Evolutionary conservation across 139 green algal genomes (phyloP), one percentile per base, ranked within the genome.

Genomic region (Nannochloris sp.): DNA sequence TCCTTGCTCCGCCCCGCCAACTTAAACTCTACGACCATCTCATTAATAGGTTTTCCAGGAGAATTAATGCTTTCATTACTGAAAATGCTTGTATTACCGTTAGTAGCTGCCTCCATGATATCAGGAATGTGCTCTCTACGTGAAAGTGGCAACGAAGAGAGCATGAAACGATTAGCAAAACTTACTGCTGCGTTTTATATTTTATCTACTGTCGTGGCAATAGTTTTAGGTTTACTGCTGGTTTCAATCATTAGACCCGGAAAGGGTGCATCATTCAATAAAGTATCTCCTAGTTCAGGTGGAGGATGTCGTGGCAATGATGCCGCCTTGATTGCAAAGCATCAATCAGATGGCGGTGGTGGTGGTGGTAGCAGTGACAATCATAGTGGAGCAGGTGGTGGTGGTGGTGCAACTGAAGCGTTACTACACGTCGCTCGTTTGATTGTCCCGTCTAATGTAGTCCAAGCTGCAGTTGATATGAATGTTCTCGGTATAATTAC

Each of bases 401-500:
- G 12, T 12, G 12, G 37, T 12, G 37, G 12, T 45, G 59, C 76
- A 13, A 35, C 74, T 4, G 45, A 78, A 0, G 65, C 72, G 3
- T 64, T 85, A 30, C 57, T 85, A 25, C 44, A 60, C 25, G 70
- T 83, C 15, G 55, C 46, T 1, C 60, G 64, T 23, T 55, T 64
- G 46, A 61, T 76, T 34, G 61, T 83, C 3, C 70, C 76, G 2
- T 62, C 77, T 61, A 83, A 85, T 47, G 32, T 85, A 14, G 76
- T 58, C 2, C 37, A 4, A 4, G 75, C 78, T 4, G 76, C 76
- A 3, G 76, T 81, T 3, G 23, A 79, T 58, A 83, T 72, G 60
- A 83, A 85, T 65, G 69, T 85, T 27, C 64, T 85, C 63, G 78
- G 78, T 9, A 37, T 85, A 58, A 80, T 85, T 65, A 78, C 71